Conservation (phyloP, 176 grass and related monocot species). For the Canna indica region DNA sequence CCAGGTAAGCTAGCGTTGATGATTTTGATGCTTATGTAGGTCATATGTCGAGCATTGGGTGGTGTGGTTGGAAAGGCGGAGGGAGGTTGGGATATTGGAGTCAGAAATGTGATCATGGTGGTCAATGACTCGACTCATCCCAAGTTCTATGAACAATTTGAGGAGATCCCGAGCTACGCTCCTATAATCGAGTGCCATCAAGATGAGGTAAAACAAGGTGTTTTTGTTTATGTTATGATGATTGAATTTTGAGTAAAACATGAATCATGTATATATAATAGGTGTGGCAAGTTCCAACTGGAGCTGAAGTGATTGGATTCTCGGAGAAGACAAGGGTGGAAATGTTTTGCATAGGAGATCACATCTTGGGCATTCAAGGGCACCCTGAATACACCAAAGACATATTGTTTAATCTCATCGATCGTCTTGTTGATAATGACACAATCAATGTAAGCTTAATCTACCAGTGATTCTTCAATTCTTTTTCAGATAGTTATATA, state of each 20-base stretch:
- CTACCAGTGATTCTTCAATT: too few species aligned
- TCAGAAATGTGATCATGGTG: constrained; percentile 47
- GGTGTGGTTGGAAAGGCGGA: constrained; percentile 40
- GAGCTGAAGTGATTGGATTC: constrained; percentile 56
- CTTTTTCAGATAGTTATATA: too few species aligned
- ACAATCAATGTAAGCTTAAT: constrained; percentile 53
- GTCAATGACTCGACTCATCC: constrained; percentile 15
- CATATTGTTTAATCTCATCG: constrained; percentile 60
- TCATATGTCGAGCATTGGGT: constrained; percentile 73
- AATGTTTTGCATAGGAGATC: constrained; percentile 59
- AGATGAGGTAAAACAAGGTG: too few species aligned
- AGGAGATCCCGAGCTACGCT: constrained; percentile 23
- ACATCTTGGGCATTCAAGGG: constrained; percentile 71
- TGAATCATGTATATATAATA: too few species aligned
- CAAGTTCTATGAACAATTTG: constrained; percentile 28
- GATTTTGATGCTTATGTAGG: too few species aligned
- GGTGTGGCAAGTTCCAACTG: constrained; percentile 67
- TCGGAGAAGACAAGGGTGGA: constrained; percentile 62
- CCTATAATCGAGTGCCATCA: constrained; percentile 67
- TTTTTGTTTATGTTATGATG: too few species aligned
- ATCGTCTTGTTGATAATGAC: constrained; percentile 40
- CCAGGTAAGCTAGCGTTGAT: too few species aligned
- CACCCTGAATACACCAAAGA: constrained; percentile 89
- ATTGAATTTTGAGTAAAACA: too few species aligned
- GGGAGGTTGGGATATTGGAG: constrained; percentile 60